Percentiles rank a stretch among this genome's conserved stretches.
These are phyloP conservation scores for Debaryomyces nepalensis DNA, from an alignment of 1,139 yeast genomes.

Conservation along the genomic window DNA sequence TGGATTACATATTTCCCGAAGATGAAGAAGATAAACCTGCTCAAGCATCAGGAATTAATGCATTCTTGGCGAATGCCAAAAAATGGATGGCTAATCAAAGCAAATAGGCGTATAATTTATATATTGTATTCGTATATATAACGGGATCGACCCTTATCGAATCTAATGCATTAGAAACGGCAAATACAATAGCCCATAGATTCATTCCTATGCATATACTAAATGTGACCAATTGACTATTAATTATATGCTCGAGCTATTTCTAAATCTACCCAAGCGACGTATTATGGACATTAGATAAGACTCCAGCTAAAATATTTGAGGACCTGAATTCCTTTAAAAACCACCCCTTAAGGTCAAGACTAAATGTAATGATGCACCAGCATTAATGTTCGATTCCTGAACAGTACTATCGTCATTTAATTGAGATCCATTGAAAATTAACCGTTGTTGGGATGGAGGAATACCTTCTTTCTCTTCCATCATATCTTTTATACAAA, in stretches of 20 bases:
- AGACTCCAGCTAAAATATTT: not conserved
- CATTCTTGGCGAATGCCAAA: constrained; percentile 65
- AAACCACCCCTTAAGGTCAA: constrained; percentile 87
- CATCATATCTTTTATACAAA: constrained; percentile 86
- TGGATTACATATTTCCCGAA: constrained; percentile 72
- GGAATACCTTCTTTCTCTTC: constrained; percentile 98
- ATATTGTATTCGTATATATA: not conserved
- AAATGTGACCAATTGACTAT: not conserved
- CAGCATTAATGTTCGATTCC: constrained; percentile 70
- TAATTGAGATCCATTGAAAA: constrained; percentile 91
- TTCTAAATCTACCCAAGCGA: not conserved
- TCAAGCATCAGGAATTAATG: constrained; percentile 41
- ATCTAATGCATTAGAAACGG: constrained; percentile 1
- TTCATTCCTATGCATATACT: not conserved
- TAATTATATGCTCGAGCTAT: not conserved
- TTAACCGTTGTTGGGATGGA: constrained; percentile 91
- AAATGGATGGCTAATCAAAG: constrained; percentile 51
- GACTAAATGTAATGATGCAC: constrained; percentile 86
- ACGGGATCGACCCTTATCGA: not conserved
- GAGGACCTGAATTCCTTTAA: not conserved
- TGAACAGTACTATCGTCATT: constrained; percentile 74
- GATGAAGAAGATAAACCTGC: constrained; percentile 41
- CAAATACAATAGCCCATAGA: not conserved
- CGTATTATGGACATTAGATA: not conserved
- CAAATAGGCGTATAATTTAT: not conserved